Evolutionary conservation across 371 early-diverging fungal genomes (phyloP).

Genomic region (Saksenaea oblongispora): DNA sequence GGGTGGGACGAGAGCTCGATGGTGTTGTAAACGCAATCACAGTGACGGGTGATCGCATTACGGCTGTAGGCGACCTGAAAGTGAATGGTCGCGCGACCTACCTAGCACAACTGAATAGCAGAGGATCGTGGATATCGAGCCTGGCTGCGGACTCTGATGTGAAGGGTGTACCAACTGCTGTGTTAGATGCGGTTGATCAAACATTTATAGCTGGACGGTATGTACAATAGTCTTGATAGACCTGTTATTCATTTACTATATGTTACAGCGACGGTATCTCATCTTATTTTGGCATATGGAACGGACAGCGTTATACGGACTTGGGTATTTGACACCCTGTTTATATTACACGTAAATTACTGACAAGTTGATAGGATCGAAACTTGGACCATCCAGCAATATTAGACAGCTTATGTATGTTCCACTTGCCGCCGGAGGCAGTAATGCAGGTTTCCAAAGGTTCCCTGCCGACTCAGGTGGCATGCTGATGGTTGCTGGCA

Average conservation of each 20-base stretch:
- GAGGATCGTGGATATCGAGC: conserved; percentile 33
- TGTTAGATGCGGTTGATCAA: conserved; percentile 21
- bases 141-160: conserved; percentile 6
- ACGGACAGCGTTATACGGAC: conserved; percentile 14
- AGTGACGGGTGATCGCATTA: conserved; percentile 9
- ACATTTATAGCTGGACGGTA: conserved; percentile 31
- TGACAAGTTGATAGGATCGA: conserved; percentile 5
- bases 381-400: conserved; percentile 18
- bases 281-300: conserved; percentile 20
- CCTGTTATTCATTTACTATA: not conserved
- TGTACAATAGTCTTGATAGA: not conserved
- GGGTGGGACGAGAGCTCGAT: conserved; percentile 20
- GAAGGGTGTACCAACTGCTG: conserved; percentile 27
- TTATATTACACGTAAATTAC: not conserved
- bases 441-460: conserved; percentile 9
- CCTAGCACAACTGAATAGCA: conserved; percentile 30
- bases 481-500: conserved; percentile 57
- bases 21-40: conserved; percentile 15
- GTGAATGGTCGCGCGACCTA: conserved; percentile 30
- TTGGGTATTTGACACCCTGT: conserved; percentile 10
- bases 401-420: conserved; percentile 36
- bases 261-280: conserved; percentile 6
- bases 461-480: conserved; percentile 28
- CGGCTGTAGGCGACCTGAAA: conserved; percentile 18
- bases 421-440: conserved; percentile 20